Evolutionary conservation across 257 asterid species (phyloP).

Genomic region (Gentiana straminea): DNA sequence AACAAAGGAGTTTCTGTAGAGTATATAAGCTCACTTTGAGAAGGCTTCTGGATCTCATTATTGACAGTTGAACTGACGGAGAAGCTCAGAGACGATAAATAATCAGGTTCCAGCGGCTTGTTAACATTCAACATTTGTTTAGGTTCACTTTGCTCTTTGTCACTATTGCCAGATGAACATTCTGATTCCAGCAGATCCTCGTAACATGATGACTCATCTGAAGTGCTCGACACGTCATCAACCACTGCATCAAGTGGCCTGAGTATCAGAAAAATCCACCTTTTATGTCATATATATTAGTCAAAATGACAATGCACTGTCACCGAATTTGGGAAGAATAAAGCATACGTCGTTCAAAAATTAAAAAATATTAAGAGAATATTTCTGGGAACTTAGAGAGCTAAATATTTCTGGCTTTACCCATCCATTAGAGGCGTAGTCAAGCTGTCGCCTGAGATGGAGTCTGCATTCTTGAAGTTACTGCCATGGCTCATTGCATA

Average conservation of each 20-base stretch:
- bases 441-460: constrained; percentile 32
- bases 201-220: constrained; percentile 32
- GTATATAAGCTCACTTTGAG: constrained; percentile 25
- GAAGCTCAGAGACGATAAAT: constrained; percentile 59
- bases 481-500: constrained; percentile 21
- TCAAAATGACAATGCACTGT: too few species aligned
- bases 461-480: constrained; percentile 24
- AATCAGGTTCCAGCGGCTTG: constrained; percentile 28
- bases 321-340: background rate
- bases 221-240: constrained; percentile 35
- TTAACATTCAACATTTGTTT: constrained; percentile 21
- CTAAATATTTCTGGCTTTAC: constrained; percentile 39
- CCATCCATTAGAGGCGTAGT: constrained; percentile 21
- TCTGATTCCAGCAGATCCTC: constrained; percentile 62
- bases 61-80: constrained; percentile 32
- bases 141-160: constrained; percentile 44
- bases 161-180: constrained; percentile 46
- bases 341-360: background rate
- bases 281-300: too few species aligned
- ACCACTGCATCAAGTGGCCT: constrained; percentile 30
- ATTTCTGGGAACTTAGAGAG: constrained; percentile 4
- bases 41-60: constrained; percentile 23
- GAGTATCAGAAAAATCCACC: constrained; percentile 12
- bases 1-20: constrained; percentile 17
- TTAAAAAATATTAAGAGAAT: too few species aligned